phyloP scores from a whole-genome alignment of 2,329 filamentous ascomycete species.

The Trichophaea hybrida region DNA sequence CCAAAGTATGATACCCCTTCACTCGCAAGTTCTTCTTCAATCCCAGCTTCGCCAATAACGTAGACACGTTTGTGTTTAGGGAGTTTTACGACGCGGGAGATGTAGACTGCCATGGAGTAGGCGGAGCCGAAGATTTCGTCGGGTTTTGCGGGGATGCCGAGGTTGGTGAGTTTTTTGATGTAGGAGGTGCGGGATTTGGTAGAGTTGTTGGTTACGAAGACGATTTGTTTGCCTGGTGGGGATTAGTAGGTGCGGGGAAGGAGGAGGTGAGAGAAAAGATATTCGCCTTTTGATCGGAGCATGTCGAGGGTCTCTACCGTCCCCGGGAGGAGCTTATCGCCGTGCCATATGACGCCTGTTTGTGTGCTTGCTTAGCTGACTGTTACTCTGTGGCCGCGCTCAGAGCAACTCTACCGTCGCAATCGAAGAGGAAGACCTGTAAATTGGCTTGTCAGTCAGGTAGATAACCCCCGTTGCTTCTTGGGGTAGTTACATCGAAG shows the following conservation, averaged over 20 bases:
- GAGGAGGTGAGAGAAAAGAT: conserved; percentile 1
- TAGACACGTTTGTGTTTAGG: conserved; percentile 77
- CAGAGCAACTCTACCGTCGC: conserved; percentile 45
- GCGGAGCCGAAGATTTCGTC: conserved; percentile 94
- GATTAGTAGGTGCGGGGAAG: conserved; percentile 1
- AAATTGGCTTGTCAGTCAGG: background rate
- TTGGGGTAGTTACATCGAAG: conserved; percentile 61
- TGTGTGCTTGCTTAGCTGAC: no score
- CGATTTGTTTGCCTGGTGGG: conserved; percentile 62
- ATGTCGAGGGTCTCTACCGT: conserved; percentile 74
- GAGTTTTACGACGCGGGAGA: conserved; percentile 75
- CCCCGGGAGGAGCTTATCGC: conserved; percentile 74
- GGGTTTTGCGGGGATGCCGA: conserved; percentile 64
- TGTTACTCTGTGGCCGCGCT: no score
- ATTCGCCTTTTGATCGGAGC: conserved; percentile 61
- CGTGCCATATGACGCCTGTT: conserved; percentile 74
- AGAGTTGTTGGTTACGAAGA: conserved; percentile 98
- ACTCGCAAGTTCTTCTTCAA: conserved; percentile 71
- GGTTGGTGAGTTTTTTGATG: conserved; percentile 68
- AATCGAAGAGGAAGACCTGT: conserved; percentile 87
- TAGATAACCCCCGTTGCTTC: background rate
- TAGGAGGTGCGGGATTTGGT: conserved; percentile 91
- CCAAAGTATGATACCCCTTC: conserved; percentile 71
- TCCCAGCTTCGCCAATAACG: conserved; percentile 77
- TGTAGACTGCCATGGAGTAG: conserved; percentile 92